Evolutionary conservation across 805 yeast species (phyloP).

Genomic region (Ogataea populi-albae): DNA sequence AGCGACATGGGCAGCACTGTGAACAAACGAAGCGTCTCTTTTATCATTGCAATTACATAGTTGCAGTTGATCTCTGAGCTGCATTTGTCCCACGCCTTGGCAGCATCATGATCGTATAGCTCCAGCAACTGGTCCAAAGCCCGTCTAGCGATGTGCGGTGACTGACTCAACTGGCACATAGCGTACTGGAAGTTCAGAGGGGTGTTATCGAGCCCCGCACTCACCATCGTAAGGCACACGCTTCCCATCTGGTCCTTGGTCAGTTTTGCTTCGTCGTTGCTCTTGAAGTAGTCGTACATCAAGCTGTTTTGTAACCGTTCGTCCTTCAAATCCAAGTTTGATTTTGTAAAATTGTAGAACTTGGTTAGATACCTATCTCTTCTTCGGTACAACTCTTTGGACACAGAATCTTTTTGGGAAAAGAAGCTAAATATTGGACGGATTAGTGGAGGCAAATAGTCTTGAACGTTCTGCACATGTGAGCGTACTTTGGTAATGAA

Average conservation of each 20-base stretch:
- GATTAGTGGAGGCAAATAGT: slow-evolving; percentile 46
- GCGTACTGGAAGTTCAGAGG: slow-evolving; percentile 61
- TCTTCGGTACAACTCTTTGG: slow-evolving; percentile 35
- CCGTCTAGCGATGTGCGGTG: slow-evolving; percentile 37
- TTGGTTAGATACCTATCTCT: slow-evolving; percentile 49
- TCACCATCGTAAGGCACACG: slow-evolving; percentile 69
- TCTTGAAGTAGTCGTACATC: slow-evolving; percentile 26
- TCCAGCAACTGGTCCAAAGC: slow-evolving; percentile 43
- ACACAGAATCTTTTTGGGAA: slow-evolving; percentile 13
- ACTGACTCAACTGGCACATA: slow-evolving; percentile 55
- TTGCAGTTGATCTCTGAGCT: slow-evolving; percentile 36
- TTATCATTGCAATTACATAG: slow-evolving; percentile 54
- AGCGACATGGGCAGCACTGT: slow-evolving; percentile 66
- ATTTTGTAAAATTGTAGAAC: slow-evolving; percentile 32
- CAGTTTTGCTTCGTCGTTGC: slow-evolving; percentile 20
- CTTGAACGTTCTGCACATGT: slow-evolving; percentile 52
- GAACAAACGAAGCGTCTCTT: slow-evolving; percentile 60
- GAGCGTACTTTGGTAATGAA: slow-evolving; percentile 56
- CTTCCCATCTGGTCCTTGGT: slow-evolving; percentile 47
- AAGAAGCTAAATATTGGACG: slow-evolving; percentile 26
- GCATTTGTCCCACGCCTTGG: slow-evolving; percentile 26
- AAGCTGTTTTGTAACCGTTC: slow-evolving; percentile 17
- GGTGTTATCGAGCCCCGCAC: slow-evolving; percentile 76
- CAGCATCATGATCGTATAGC: slow-evolving; percentile 26
- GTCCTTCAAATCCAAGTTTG: slow-evolving; percentile 13